Percentiles rank a stretch among this genome's conserved stretches.
Conservation (phyloP, 2,329 filamentous ascomycete genomes). For the Aspergillus pseudoviridinutans region DNA sequence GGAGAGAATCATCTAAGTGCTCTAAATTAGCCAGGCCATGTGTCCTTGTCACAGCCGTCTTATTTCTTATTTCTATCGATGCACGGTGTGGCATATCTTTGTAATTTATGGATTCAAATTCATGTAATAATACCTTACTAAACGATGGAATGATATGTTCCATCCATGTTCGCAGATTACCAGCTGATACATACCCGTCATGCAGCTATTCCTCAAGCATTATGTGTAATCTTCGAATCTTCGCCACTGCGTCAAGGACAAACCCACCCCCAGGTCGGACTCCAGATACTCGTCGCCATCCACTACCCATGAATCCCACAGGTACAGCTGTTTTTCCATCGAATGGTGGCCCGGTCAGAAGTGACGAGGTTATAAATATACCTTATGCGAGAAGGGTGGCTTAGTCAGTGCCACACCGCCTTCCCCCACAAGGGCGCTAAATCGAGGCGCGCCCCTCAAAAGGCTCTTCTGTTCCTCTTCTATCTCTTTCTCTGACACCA, state of each 20-base stretch:
- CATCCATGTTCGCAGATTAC: neutral
- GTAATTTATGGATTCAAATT: neutral
- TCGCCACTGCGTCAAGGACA: neutral
- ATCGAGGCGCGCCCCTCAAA: conserved; percentile 29
- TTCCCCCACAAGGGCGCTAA: conserved; percentile 26
- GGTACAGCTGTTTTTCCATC: neutral
- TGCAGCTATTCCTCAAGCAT: neutral
- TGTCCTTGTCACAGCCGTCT: neutral
- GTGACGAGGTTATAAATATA: neutral
- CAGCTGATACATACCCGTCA: neutral
- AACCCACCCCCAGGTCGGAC: neutral
- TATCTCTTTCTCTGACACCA: conserved; percentile 25
- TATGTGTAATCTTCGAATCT: neutral
- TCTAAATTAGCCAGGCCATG: neutral
- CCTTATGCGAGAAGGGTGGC: conserved; percentile 10
- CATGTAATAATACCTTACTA: neutral
- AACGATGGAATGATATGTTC: neutral
- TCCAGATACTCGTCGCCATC: neutral
- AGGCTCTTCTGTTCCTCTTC: conserved; percentile 29
- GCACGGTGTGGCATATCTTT: neutral
- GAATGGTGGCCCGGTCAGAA: neutral
- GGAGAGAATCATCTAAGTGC: neutral
- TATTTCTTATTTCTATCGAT: neutral
- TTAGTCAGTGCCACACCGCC: conserved; percentile 30
- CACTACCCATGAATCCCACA: neutral